These are phyloP conservation scores for Prunus campanulata DNA, from an alignment of 306 rosid species.

Conservation along the genomic window DNA sequence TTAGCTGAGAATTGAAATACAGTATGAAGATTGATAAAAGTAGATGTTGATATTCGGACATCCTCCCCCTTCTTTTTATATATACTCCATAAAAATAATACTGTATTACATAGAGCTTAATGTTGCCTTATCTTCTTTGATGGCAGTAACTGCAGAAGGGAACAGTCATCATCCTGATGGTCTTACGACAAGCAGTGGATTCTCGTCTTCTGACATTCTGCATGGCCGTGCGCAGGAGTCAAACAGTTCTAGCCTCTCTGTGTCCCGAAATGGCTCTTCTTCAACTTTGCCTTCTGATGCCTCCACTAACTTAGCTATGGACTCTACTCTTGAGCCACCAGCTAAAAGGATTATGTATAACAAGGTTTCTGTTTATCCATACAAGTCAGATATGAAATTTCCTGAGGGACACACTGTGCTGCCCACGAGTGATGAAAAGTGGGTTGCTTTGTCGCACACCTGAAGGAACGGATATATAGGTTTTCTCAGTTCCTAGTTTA, in stretches of 20 bases:
- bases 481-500: background rate
- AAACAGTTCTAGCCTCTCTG: background rate
- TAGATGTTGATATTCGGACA: background rate
- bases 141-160: background rate
- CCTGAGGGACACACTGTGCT: constrained; percentile 29
- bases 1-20: background rate
- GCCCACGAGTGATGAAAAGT: constrained; percentile 49
- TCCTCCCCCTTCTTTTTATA: background rate
- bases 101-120: background rate
- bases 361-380: constrained; percentile 36
- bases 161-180: constrained; percentile 4
- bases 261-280: background rate
- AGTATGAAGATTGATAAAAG: background rate
- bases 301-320: constrained; percentile 15
- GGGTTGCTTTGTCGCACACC: constrained; percentile 43
- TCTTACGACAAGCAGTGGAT: constrained; percentile 17
- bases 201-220: constrained; percentile 14
- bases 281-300: constrained; percentile 23
- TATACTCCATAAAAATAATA: background rate
- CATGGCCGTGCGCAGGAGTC: constrained; percentile 12
- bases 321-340: constrained; percentile 12
- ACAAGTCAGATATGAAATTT: constrained; percentile 22
- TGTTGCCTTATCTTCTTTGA: background rate
- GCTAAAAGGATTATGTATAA: constrained; percentile 14
- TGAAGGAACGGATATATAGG: background rate